A percentile compares a stretch with the other conserved stretches of the same genome.
Conservation (phyloP, 1,284 basidiomycete genomes). For the Ceratobasidium sp. region DNA sequence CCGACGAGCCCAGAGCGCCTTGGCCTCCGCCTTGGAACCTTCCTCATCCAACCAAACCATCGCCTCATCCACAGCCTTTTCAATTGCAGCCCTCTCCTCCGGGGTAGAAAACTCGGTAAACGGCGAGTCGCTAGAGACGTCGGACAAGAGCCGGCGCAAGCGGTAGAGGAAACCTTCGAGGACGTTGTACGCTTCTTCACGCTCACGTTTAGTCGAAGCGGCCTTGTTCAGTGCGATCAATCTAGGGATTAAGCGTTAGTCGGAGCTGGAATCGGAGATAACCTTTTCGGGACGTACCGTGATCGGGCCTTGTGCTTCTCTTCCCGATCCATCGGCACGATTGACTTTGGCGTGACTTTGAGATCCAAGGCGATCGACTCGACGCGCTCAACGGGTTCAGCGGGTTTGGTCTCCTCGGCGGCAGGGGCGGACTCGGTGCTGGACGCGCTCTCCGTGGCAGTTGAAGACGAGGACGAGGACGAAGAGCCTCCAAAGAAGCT, state of each 20-base stretch:
- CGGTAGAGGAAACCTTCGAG: conserved; percentile 95
- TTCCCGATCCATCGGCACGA: conserved; percentile 77
- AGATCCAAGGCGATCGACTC: conserved; percentile 71
- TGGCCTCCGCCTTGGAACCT: conserved; percentile 86
- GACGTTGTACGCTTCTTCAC: conserved; percentile 92
- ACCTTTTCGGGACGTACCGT: conserved; percentile 63
- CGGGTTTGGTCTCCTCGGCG: conserved; percentile 55
- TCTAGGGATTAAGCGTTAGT: conserved; percentile 60
- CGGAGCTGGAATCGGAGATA: background rate
- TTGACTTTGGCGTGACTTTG: conserved; percentile 70
- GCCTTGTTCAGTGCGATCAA: conserved; percentile 83
- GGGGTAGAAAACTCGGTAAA: conserved; percentile 85
- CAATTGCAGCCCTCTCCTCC: conserved; percentile 76
- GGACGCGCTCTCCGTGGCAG: conserved; percentile 55
- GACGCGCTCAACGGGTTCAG: conserved; percentile 36
- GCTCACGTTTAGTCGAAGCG: conserved; percentile 80
- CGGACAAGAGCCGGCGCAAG: conserved; percentile 84
- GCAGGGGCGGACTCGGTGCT: conserved; percentile 48
- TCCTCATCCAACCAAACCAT: conserved; percentile 88
- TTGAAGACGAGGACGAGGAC: conserved; percentile 30
- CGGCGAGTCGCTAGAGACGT: conserved; percentile 72
- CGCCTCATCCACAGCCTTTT: conserved; percentile 75
- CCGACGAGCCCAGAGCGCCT: conserved; percentile 79
- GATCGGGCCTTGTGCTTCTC: conserved; percentile 79
- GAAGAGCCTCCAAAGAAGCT: conserved; percentile 77